Percentiles rank a stretch among this genome's conserved stretches.
Evolutionary conservation across 2,329 filamentous ascomycete genomes (phyloP).

Genomic region (Alternaria atra): DNA sequence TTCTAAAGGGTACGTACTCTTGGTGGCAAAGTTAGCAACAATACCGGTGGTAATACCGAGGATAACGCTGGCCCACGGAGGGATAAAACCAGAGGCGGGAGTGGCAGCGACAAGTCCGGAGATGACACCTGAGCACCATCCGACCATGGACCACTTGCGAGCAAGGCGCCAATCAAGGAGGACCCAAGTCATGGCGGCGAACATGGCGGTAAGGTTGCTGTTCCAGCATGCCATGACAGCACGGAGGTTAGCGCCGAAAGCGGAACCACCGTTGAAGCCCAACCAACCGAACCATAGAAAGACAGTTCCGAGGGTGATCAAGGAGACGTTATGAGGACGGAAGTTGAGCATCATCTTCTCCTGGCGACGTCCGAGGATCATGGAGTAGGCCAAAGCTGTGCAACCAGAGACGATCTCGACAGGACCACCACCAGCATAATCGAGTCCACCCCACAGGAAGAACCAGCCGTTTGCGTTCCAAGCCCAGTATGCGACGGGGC

Average conservation of each 20-base stretch:
- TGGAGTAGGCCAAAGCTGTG: slow-evolving; percentile 92
- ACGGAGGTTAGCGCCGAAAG: slow-evolving; percentile 92
- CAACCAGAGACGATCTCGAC: slow-evolving; percentile 97
- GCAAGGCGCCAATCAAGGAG: slow-evolving; percentile 94
- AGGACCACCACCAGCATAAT: slow-evolving; percentile 95
- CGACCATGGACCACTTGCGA: slow-evolving; percentile 93
- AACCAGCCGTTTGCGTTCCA: slow-evolving; percentile 97
- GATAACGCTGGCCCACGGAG: slow-evolving; percentile 69
- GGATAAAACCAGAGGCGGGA: slow-evolving; percentile 81
- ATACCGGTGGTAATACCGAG: slow-evolving; percentile 70
- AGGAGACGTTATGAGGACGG: slow-evolving; percentile 96
- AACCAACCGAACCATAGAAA: slow-evolving; percentile 99
- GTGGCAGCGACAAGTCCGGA: slow-evolving; percentile 89
- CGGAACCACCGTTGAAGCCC: slow-evolving; percentile 96
- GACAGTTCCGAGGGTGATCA: slow-evolving; percentile 94
- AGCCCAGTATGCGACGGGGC: slow-evolving; percentile 93
- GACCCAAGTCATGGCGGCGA: slow-evolving; percentile 92
- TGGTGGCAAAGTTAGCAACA: slow-evolving; percentile 85
- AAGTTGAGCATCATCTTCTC: slow-evolving; percentile 99
- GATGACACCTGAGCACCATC: slow-evolving; percentile 90
- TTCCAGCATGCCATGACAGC: slow-evolving; percentile 99
- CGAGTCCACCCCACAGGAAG: slow-evolving; percentile 87
- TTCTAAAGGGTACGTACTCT: slow-evolving; percentile 67
- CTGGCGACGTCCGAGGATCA: slow-evolving; percentile 93
- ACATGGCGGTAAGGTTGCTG: slow-evolving; percentile 90